These are phyloP conservation scores for Cucumis sativus DNA, from an alignment of 306 rosid genomes.

Conservation along the genomic window DNA sequence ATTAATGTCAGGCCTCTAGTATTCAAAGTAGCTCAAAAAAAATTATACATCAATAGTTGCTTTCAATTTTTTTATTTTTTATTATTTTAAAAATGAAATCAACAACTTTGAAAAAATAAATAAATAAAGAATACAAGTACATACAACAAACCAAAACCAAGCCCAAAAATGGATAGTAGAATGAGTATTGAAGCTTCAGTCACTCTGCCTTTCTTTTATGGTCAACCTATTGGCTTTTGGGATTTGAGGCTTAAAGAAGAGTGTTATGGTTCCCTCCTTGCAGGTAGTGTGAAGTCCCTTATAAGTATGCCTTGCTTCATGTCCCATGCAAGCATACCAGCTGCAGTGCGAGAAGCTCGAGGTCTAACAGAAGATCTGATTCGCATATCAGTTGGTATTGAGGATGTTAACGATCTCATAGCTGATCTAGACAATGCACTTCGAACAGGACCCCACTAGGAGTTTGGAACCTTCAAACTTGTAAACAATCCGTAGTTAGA, in stretches of 20 bases:
- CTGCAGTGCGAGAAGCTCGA: slow-evolving; percentile 62
- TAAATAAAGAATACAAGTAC: too few relatives aligned
- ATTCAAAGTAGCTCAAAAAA: neutral
- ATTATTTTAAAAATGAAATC: too few relatives aligned
- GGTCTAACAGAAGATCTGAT: slow-evolving; percentile 80
- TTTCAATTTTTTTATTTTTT: neutral
- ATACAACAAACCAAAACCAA: too few relatives aligned
- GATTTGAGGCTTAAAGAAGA: neutral
- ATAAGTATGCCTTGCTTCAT: slow-evolving; percentile 77
- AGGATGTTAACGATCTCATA: slow-evolving; percentile 68
- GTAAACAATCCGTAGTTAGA: neutral
- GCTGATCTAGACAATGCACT: slow-evolving; percentile 56
- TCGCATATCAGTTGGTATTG: slow-evolving; percentile 78
- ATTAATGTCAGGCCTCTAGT: neutral
- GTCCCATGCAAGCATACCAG: slow-evolving; percentile 85
- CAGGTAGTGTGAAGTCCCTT: slow-evolving; percentile 90
- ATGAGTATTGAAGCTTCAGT: neutral
- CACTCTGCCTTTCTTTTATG: neutral
- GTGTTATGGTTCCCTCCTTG: neutral
- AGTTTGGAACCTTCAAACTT: neutral
- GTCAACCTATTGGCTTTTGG: neutral
- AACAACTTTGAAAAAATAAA: too few relatives aligned
- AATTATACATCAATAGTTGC: neutral
- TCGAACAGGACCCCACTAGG: slow-evolving; percentile 42
- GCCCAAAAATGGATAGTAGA: neutral